Percentiles rank a stretch among this genome's conserved stretches.
phyloP scores from a whole-genome alignment of 352 stramenopile genomes.

The Phytophthora megakarya region DNA sequence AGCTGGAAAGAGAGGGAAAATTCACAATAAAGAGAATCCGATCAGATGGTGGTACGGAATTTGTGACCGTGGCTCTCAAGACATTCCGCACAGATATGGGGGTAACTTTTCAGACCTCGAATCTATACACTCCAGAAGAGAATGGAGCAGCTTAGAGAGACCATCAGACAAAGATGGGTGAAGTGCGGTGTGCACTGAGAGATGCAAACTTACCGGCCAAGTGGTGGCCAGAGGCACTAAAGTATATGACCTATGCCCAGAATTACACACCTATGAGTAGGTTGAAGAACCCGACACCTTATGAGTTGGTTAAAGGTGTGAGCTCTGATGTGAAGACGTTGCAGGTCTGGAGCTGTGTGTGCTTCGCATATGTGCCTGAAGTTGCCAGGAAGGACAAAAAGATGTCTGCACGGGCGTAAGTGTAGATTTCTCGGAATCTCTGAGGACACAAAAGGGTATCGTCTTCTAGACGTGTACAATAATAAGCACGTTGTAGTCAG shows the following conservation, averaged over 20 bases:
- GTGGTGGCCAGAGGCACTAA: too few species aligned
- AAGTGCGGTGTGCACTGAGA: too few species aligned
- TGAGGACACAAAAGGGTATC: too few species aligned
- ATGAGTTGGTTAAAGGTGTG: neutral
- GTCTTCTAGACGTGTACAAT: too few species aligned
- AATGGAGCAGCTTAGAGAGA: conserved; percentile 6
- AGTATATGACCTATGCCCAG: too few species aligned
- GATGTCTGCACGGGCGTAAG: conserved; percentile 1
- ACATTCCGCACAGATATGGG: neutral
- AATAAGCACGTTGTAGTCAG: conserved; percentile 4
- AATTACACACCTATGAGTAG: too few species aligned
- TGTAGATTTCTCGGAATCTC: too few species aligned
- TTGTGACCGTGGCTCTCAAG: neutral
- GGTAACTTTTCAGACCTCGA: neutral
- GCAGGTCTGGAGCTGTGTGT: neutral
- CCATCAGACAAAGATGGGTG: too few species aligned
- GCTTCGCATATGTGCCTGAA: conserved; percentile 7
- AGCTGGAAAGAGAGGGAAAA: neutral
- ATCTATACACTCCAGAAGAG: neutral
- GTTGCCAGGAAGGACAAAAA: neutral
- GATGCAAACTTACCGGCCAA: too few species aligned
- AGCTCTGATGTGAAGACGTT: neutral
- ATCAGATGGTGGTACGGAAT: conserved; percentile 2
- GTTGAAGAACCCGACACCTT: too few species aligned
- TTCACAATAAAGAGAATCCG: neutral